Percentiles rank a stretch among this genome's conserved stretches.
Conservation (phyloP, 2,329 filamentous ascomycete genomes). For the Claviceps quebecensis region DNA sequence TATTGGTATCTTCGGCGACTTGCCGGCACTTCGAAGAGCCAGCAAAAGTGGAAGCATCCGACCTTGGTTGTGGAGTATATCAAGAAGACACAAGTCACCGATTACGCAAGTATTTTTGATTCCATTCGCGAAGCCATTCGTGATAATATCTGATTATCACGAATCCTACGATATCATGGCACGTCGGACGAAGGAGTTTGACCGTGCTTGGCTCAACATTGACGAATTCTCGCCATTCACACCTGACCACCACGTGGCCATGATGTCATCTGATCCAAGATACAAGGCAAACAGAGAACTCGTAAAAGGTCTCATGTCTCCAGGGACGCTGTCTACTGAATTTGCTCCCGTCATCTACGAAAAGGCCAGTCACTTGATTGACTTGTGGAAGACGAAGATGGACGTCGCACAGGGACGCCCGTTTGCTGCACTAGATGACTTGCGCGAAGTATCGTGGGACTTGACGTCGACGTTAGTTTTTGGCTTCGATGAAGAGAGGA, state of each 20-base stretch:
- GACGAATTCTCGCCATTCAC: neutral
- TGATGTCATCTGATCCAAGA: slow-evolving; percentile 12
- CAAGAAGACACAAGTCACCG: neutral
- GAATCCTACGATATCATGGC: slow-evolving; percentile 1
- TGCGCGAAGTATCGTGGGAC: slow-evolving; percentile 17
- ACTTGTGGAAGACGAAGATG: slow-evolving; percentile 19
- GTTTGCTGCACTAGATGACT: slow-evolving; percentile 17
- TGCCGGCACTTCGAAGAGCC: neutral
- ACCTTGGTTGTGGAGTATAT: neutral
- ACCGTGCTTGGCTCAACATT: neutral
- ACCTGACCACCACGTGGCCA: slow-evolving; percentile 15
- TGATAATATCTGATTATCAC: neutral
- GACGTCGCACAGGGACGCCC: slow-evolving; percentile 12
- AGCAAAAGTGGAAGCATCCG: neutral
- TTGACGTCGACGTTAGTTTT: slow-evolving; percentile 12
- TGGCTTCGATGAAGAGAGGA: neutral
- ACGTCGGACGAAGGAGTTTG: neutral
- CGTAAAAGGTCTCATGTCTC: slow-evolving; percentile 17
- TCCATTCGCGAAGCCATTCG: neutral
- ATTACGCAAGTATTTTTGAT: neutral
- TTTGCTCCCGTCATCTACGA: slow-evolving; percentile 17
- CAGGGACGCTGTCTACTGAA: slow-evolving; percentile 13
- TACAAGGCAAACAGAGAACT: slow-evolving; percentile 17
- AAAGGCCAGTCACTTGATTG: slow-evolving; percentile 15
- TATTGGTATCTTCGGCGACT: neutral